Conservation (phyloP, 2,329 filamentous ascomycete species). For the Fusarium guadeloupense region DNA sequence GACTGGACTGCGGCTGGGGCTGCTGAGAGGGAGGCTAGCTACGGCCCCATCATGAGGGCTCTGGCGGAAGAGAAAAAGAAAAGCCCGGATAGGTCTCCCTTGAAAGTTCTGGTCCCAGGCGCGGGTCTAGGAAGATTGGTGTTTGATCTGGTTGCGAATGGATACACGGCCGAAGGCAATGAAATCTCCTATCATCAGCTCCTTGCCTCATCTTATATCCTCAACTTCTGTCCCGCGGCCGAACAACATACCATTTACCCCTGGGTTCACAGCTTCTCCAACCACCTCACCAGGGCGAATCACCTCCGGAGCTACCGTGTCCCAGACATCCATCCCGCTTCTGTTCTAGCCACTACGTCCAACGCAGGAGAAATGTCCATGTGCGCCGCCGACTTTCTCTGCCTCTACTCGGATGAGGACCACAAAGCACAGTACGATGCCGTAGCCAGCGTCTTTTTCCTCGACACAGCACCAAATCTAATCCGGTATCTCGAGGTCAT, state of each 20-base stretch:
- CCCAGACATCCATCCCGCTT: constrained; percentile 81
- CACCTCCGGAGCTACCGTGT: constrained; percentile 79
- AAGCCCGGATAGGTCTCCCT: constrained; percentile 48
- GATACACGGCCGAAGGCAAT: constrained; percentile 85
- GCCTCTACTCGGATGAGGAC: constrained; percentile 76
- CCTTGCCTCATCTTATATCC: constrained; percentile 81
- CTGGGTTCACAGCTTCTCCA: constrained; percentile 89
- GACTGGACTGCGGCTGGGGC: constrained; percentile 89
- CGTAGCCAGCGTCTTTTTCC: constrained; percentile 92
- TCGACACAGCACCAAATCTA: constrained; percentile 94
- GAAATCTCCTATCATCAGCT: constrained; percentile 98
- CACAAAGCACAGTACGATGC: constrained; percentile 76
- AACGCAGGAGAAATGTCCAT: constrained; percentile 80
- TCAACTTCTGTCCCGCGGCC: constrained; percentile 70
- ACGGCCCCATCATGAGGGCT: constrained; percentile 74
- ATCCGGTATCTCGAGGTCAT: constrained; percentile 91
- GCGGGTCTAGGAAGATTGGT: constrained; percentile 89
- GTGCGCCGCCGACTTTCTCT: constrained; percentile 91
- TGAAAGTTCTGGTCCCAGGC: constrained; percentile 84
- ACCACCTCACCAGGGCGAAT: constrained; percentile 76
- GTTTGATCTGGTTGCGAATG: constrained; percentile 80
- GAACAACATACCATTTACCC: constrained; percentile 80
- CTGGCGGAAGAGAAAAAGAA: constrained; percentile 61
- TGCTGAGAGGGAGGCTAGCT: constrained; percentile 78
- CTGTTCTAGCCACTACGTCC: constrained; percentile 55